Evolutionary conservation across 176 grass and related monocot species (phyloP).

Genomic region (Cenchrus fungigraminus): DNA sequence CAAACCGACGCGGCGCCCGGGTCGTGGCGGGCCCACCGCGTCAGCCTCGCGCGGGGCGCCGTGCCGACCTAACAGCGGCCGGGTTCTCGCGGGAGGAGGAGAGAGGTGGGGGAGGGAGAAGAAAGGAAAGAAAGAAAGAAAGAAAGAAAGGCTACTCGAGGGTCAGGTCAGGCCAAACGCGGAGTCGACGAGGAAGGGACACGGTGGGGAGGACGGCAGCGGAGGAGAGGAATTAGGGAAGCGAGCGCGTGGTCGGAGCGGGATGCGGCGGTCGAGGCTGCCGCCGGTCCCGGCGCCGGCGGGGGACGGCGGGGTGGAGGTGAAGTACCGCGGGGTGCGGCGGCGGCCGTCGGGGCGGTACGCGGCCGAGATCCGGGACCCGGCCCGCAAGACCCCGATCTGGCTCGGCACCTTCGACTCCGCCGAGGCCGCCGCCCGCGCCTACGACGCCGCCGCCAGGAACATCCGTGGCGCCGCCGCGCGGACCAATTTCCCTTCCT

Average conservation of each 20-base stretch:
- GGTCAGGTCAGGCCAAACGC: conserved; percentile 22
- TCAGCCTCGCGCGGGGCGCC: conserved; percentile 11
- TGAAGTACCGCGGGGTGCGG: conserved; percentile 72
- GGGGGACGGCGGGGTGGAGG: conserved; percentile 22
- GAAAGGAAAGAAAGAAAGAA: background rate
- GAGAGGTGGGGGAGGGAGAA: background rate
- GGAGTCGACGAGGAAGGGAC: conserved; percentile 47
- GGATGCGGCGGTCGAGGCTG: conserved; percentile 52
- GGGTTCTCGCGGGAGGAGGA: background rate
- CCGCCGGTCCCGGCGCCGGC: conserved; percentile 23
- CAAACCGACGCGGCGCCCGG: conserved; percentile 46
- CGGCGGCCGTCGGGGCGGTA: conserved; percentile 71
- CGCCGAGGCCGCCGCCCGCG: conserved; percentile 62
- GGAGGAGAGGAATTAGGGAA: background rate
- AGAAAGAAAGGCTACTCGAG: background rate
- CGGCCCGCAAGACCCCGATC: conserved; percentile 64
- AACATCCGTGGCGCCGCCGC: conserved; percentile 63
- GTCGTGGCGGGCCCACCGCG: conserved; percentile 43
- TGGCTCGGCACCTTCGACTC: conserved; percentile 77
- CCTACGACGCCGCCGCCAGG: conserved; percentile 79
- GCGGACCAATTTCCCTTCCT: conserved; percentile 60
- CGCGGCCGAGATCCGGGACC: conserved; percentile 91
- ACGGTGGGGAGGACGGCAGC: background rate
- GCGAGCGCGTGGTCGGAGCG: background rate
- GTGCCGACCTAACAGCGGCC: conserved; percentile 51